Conservation (phyloP, 176 grass and related monocot species). For the Pontederia paniculata region DNA sequence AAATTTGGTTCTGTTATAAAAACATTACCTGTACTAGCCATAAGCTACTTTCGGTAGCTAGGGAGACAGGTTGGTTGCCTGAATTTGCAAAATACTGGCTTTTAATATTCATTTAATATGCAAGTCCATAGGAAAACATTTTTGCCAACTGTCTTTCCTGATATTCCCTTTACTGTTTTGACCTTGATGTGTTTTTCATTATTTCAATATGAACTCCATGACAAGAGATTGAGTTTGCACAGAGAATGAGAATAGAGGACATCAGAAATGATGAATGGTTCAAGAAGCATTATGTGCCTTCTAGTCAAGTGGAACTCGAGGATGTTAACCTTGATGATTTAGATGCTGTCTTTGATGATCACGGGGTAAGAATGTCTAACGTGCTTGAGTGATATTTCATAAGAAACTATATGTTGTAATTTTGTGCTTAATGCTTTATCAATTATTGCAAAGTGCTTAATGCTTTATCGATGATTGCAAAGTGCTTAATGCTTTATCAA, state of each 20-base stretch:
- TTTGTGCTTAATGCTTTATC: background rate
- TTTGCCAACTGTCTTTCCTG: too few species aligned
- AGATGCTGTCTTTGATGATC: slow-evolving; percentile 74
- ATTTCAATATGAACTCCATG: background rate
- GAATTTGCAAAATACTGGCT: too few species aligned
- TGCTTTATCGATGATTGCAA: too few species aligned
- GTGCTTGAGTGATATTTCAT: background rate
- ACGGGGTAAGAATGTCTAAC: slow-evolving; percentile 36
- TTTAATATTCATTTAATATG: too few species aligned
- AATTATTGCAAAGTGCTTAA: background rate
- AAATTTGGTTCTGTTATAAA: too few species aligned
- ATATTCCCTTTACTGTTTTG: too few species aligned
- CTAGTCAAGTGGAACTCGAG: slow-evolving; percentile 59
- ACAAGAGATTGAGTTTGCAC: slow-evolving; percentile 18
- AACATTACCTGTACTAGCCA: too few species aligned
- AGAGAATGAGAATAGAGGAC: slow-evolving; percentile 94
- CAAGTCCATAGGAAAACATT: too few species aligned
- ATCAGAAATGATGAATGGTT: slow-evolving; percentile 94
- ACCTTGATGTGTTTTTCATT: too few species aligned
- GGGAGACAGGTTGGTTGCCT: too few species aligned
- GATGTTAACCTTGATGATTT: slow-evolving; percentile 90
- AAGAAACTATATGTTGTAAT: background rate
- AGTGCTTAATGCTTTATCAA: background rate
- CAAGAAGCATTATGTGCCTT: slow-evolving; percentile 67
- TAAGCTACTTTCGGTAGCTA: too few species aligned